Evolutionary conservation across 2,329 filamentous ascomycete genomes (phyloP).

Genomic region (Ophiocordyceps unilateralis): DNA sequence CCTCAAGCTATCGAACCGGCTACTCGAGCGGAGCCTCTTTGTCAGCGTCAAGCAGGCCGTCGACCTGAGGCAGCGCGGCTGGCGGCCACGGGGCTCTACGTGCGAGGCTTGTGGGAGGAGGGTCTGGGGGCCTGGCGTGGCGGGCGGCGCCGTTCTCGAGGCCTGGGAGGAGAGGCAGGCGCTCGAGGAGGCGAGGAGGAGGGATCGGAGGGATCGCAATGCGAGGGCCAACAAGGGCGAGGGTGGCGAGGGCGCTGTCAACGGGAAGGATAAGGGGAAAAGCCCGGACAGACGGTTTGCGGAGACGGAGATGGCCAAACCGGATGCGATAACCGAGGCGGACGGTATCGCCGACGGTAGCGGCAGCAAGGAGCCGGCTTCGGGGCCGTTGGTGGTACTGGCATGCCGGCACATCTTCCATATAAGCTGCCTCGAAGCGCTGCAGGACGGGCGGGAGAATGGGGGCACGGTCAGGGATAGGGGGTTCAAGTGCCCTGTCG

Average conservation of each 20-base stretch:
- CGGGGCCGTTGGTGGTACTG: slow-evolving; percentile 49
- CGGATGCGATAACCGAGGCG: slow-evolving; percentile 10
- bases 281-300: slow-evolving; percentile 20
- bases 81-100: slow-evolving; percentile 70
- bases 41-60: slow-evolving; percentile 62
- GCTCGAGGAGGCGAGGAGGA: slow-evolving; percentile 26
- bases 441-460: slow-evolving; percentile 35
- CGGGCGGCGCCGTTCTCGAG: slow-evolving; percentile 56
- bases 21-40: slow-evolving; percentile 81
- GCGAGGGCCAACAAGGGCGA: slow-evolving; percentile 19
- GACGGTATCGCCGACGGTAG: slow-evolving; percentile 4
- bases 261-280: slow-evolving; percentile 27
- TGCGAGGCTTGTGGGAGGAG: slow-evolving; percentile 75
- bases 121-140: slow-evolving; percentile 75
- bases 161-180: slow-evolving; percentile 56
- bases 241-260: slow-evolving; percentile 1
- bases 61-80: slow-evolving; percentile 63
- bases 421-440: slow-evolving; percentile 48
- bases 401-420: slow-evolving; percentile 59
- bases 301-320: slow-evolving; percentile 19
- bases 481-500: slow-evolving; percentile 39
- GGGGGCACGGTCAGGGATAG: slow-evolving; percentile 28
- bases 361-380: slow-evolving; percentile 30
- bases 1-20: slow-evolving; percentile 63
- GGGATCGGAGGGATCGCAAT: slow-evolving; percentile 21